Base-by-base conservation (phyloP, 129 eudicot genomes). In the Mikania micrantha region DNA sequence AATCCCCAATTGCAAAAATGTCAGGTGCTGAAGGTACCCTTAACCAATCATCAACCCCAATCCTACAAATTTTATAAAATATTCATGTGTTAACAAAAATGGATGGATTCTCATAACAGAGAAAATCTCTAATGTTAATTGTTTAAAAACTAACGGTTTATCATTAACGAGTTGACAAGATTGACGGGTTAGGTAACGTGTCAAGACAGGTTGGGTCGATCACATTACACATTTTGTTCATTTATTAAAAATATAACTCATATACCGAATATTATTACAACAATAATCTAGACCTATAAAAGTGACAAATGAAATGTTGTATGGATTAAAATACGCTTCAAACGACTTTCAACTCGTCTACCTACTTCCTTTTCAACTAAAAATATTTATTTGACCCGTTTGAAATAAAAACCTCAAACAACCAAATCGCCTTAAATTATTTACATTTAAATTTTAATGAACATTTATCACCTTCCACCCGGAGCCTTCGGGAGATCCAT, bases 1-100 rank as follows among this genome's bases (percentile, higher is more conserved):
- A 92, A 45, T 92, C 98, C 60, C 98, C 98, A 32, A 88, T 82
- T 12, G 98, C 86, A 79, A 75, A 92, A 60, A 86, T 85, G 72
- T 92, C 98, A 15, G 77, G 88, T 65, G 78, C 89, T 28, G 95
- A 85, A 17, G 98, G 96, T 25, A 92, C 95, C 11, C 90, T 83
- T 71, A 92, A 75, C 96, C 96, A 92, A 25, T 92, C 96, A 70
- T 92, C 95, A 25, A 92, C 75, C 39, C 98, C 98, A 56, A 92
- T 78, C 82, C 98, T 92, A n/a, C n/a, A n/a, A n/a, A n/a, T n/a
- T n/a, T n/a, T n/a, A 69, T 56, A 25, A 56, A 27, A 28, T 6
- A 54, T 27, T 27, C n/a, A 13, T 0, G 62, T 27, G 27, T 54
- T 12, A 10, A 54, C 27, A 27, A 12, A 54, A 32, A 5, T 32